phyloP scores from a whole-genome alignment of 177 flowering plant genomes.

The Vitis hybrid region DNA sequence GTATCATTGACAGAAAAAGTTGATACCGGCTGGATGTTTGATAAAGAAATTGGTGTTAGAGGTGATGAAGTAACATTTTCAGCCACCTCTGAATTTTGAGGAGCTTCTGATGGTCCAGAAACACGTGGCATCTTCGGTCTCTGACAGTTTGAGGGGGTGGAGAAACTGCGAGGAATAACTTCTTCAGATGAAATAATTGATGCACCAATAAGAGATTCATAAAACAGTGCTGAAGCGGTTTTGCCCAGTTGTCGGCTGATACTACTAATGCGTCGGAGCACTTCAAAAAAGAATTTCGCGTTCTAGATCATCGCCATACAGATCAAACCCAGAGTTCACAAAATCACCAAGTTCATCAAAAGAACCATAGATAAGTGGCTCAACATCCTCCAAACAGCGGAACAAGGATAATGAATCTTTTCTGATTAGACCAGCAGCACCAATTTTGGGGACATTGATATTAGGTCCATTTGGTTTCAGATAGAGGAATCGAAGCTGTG shows the following conservation, averaged over 20 bases:
- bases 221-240: conserved; percentile 62
- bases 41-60: no score
- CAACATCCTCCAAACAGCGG: conserved; percentile 66
- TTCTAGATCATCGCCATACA: conserved; percentile 43
- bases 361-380: conserved; percentile 62
- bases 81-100: no score
- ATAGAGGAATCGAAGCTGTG: no score
- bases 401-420: conserved; percentile 66
- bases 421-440: conserved; percentile 71
- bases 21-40: no score
- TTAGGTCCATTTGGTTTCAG: no score
- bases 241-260: conserved; percentile 74
- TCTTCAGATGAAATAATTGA: conserved; percentile 58
- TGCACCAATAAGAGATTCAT: conserved; percentile 55
- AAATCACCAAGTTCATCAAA: conserved; percentile 46
- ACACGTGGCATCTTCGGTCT: no score
- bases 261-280: conserved; percentile 54
- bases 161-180: conserved; percentile 31
- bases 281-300: conserved; percentile 56
- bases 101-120: no score
- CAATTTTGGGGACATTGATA: conserved; percentile 5
- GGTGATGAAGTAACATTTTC: no score
- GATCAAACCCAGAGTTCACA: conserved; percentile 35
- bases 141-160: no score
- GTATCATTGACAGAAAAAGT: no score